Base-by-base conservation (phyloP, 2,329 filamentous ascomycete species). In the Cladosporium sp. region DNA sequence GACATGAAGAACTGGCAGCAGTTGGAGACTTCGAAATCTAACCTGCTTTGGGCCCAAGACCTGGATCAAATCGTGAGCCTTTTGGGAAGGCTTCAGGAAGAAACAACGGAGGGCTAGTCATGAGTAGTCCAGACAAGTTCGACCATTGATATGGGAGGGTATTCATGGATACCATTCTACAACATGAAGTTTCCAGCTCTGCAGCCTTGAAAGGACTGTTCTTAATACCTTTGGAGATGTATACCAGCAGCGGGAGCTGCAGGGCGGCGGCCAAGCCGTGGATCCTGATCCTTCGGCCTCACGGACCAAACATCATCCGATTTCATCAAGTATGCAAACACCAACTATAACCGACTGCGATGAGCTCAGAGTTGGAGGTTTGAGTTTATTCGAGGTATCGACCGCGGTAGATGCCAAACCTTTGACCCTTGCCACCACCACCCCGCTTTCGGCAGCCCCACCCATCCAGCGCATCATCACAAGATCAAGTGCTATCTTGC, bases 61-160 rank as follows among this genome's bases (percentile, higher is more conserved):
- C 55, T 65, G 14, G 26, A 55, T 4, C 46, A 60, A 31, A 65
- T 65, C 18, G 14, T 59, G 56, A 26, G 40, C 23, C 26, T 59
- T 16, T 8, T 59, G 8, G 23, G 14, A 12, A 59, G 33, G 16
- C 56, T 59, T 5, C 56, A 59, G 28, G 35, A 26, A 46, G 2
- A 21, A 23, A 1, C 5, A 21, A n/a, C n/a, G 40, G n/a, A 46
- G 2, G 14, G 5, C n/a, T 26, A 11, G 40, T 46, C n/a, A 12
- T 46, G 40, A 46, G 40, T 1, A 21, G 10, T 21, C n/a, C 14
- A 11, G n/a, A 3, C 21, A 8, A 44, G 10, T 46, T 4, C 10
- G n/a, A 21, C 4, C 40, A n/a, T 18, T 44, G 10, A 2, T 3
- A 12, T 35, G 33, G 7, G 11, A 11, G 10, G 10, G 33, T 12